Evolutionary conservation across 1,284 basidiomycete species (phyloP).

Genomic region (Cutaneotrichosporon sp.): DNA sequence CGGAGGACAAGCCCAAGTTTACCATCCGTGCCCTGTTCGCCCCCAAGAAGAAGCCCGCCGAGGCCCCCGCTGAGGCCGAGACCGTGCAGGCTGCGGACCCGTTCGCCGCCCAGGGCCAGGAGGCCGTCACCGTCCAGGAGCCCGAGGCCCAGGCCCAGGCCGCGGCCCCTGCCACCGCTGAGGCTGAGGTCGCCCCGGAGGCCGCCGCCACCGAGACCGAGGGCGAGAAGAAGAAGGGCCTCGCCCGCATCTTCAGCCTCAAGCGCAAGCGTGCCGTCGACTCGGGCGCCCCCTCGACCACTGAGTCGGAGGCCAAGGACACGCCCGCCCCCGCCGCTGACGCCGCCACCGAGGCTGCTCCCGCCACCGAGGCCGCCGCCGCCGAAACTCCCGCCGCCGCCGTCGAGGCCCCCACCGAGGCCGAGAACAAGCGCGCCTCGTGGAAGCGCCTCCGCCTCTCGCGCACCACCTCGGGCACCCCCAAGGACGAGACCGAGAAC

Average conservation of each 20-base stretch:
- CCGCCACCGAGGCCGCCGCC: not conserved
- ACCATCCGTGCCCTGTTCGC: not conserved
- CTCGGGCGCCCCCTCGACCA: not conserved
- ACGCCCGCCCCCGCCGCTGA: not conserved
- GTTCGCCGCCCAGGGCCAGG: not conserved
- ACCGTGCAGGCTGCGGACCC: not conserved
- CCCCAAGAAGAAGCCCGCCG: not conserved
- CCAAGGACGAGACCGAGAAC: not conserved
- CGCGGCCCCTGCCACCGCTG: not conserved
- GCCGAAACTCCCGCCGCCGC: not conserved
- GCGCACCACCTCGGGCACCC: too few relatives aligned
- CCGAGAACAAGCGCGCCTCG: slow-evolving; percentile 1
- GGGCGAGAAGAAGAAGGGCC: not conserved
- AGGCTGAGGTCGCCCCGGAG: too few relatives aligned
- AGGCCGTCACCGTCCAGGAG: not conserved
- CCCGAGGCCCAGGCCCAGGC: not conserved
- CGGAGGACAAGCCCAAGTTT: not conserved
- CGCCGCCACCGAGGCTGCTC: not conserved
- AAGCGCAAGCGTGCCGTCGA: slow-evolving; percentile 3
- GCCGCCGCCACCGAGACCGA: too few relatives aligned
- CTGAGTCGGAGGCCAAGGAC: not conserved
- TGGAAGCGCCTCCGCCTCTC: slow-evolving; percentile 1
- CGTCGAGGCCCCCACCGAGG: not conserved
- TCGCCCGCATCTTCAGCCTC: not conserved
- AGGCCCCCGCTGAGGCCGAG: not conserved